These are phyloP conservation scores for Boehmeria nivea DNA, from an alignment of 306 rosid species.

Conservation along the genomic window DNA sequence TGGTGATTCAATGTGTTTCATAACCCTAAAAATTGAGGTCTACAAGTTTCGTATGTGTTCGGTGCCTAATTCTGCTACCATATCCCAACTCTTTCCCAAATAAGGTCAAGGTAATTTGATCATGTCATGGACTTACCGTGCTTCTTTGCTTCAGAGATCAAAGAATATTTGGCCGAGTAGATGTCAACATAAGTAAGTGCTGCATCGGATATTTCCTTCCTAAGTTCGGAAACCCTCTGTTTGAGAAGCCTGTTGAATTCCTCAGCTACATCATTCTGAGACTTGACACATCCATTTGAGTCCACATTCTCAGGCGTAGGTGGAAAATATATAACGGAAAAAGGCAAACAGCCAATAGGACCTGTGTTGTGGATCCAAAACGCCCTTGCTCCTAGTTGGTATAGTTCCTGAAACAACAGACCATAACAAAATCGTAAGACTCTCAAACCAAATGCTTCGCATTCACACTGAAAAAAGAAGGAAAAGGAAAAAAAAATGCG, in stretches of 20 bases:
- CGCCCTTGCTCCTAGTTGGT: constrained; percentile 24
- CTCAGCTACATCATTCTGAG: constrained; percentile 22
- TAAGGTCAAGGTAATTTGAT: neutral
- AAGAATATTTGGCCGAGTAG: constrained; percentile 22
- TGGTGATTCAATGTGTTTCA: too few species aligned
- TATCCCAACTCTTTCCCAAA: too few species aligned
- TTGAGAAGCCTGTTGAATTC: constrained; percentile 24
- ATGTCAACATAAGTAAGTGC: constrained; percentile 21
- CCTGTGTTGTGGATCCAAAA: constrained; percentile 29
- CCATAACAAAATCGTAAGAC: neutral
- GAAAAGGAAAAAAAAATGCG: neutral
- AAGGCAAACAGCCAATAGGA: constrained; percentile 29
- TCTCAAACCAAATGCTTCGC: neutral
- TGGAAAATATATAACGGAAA: constrained; percentile 4
- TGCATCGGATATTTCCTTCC: constrained; percentile 13
- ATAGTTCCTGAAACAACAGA: constrained; percentile 18
- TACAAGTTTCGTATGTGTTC: neutral
- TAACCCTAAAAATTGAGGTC: too few species aligned
- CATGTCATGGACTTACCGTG: constrained; percentile 15
- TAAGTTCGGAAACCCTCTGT: constrained; percentile 9
- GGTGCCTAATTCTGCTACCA: neutral
- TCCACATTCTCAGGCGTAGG: constrained; percentile 17
- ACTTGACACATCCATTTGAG: constrained; percentile 20
- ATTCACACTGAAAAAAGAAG: neutral
- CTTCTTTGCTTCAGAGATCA: constrained; percentile 22